Percentiles rank a stretch among this genome's conserved stretches.
Evolutionary conservation across 768 basidiomycete genomes (phyloP).

Genomic region (Hypholoma fasciculare): DNA sequence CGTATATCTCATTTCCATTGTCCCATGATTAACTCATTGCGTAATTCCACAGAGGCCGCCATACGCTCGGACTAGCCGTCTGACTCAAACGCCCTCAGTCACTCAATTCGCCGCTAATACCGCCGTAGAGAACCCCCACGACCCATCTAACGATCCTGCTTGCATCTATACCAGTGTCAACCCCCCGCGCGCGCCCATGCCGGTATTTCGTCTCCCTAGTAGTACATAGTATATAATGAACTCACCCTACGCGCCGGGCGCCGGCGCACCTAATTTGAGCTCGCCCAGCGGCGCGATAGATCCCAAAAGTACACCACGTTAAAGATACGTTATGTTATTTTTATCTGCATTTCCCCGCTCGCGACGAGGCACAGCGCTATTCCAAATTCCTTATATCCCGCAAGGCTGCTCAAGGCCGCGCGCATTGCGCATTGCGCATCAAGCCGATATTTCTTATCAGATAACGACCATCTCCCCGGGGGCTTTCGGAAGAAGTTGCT

Average conservation of each 20-base stretch:
- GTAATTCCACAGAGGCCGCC: constrained; percentile 51
- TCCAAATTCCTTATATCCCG: neutral
- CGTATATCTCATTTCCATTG: neutral
- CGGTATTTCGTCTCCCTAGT: constrained; percentile 2
- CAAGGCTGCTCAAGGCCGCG: neutral
- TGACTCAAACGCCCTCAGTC: neutral
- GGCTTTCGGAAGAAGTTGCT: neutral
- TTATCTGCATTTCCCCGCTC: neutral
- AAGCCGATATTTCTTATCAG: neutral
- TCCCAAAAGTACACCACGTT: neutral
- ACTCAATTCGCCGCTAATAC: neutral
- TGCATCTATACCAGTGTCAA: constrained; percentile 8
- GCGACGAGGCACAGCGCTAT: neutral
- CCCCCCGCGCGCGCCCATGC: neutral
- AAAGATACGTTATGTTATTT: neutral
- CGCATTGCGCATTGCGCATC: too few species aligned
- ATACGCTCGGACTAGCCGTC: constrained; percentile 49
- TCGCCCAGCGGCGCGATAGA: neutral
- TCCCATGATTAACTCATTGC: constrained; percentile 11
- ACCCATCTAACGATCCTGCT: constrained; percentile 7
- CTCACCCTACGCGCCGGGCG: constrained; percentile 2
- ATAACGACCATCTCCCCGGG: neutral
- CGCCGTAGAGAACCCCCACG: neutral
- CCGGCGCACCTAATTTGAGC: neutral
- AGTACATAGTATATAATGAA: constrained; percentile 16